Conservation (phyloP, 805 yeast genomes). For the Myxozyma mucilagina region DNA sequence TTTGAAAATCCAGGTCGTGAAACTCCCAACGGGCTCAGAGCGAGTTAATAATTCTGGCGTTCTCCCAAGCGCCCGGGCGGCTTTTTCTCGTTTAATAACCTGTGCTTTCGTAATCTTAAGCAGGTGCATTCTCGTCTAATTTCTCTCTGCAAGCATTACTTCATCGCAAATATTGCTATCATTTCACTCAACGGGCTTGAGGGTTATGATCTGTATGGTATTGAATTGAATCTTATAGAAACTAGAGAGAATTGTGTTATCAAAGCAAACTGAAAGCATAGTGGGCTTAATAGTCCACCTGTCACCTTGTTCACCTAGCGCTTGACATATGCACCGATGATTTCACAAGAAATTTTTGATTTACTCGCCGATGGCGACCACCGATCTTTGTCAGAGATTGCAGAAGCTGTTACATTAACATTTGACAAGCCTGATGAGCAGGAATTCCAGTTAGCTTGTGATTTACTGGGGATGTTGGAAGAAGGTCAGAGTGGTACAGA, state of each 20-base stretch:
- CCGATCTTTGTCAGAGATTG: conserved; percentile 6
- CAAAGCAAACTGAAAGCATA: no score
- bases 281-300: neutral
- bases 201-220: neutral
- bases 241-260: no score
- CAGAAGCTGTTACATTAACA: neutral
- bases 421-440: conserved; percentile 17
- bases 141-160: neutral
- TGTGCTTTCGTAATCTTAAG: no score
- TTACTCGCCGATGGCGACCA: conserved; percentile 3
- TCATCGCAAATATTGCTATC: neutral
- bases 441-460: conserved; percentile 23
- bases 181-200: neutral
- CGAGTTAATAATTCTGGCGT: neutral
- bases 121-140: neutral
- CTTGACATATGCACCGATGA: neutral
- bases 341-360: conserved; percentile 1
- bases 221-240: neutral
- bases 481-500: neutral
- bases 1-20: neutral
- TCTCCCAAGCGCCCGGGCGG: no score
- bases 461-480: conserved; percentile 19
- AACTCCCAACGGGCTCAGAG: neutral
- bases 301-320: neutral
- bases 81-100: no score